These are phyloP conservation scores for Lichina pygmaea DNA, from an alignment of 495 filamentous ascomycete genomes.

Conservation along the genomic window DNA sequence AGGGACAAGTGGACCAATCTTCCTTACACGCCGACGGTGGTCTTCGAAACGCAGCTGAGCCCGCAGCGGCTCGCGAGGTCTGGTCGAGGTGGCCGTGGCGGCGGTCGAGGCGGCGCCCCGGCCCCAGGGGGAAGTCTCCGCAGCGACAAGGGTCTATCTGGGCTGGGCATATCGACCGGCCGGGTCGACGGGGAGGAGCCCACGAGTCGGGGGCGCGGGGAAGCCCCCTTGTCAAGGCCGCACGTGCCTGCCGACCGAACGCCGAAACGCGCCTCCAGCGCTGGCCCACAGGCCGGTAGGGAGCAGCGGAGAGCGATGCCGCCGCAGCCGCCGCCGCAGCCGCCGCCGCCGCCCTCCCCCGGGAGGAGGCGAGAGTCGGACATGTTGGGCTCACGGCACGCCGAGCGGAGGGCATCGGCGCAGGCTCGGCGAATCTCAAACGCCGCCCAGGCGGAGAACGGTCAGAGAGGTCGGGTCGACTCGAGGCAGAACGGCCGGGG, in stretches of 20 bases:
- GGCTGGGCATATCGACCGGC: constrained; percentile 8
- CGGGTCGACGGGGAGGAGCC: neutral
- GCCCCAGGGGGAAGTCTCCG: constrained; percentile 22
- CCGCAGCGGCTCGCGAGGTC: constrained; percentile 13
- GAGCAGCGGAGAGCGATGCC: constrained; percentile 17
- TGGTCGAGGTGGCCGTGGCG: constrained; percentile 29
- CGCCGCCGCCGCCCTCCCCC: constrained; percentile 3
- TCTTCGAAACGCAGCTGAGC: constrained; percentile 62
- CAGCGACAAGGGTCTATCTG: constrained; percentile 12
- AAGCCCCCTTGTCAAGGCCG: constrained; percentile 8
- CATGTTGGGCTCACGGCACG: neutral
- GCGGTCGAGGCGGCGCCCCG: constrained; percentile 23
- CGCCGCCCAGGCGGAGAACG: constrained; percentile 10
- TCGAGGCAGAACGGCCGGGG: neutral
- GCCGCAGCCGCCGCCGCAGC: too few species aligned
- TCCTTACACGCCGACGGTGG: constrained; percentile 45
- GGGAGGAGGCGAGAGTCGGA: neutral
- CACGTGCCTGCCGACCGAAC: neutral
- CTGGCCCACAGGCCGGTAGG: constrained; percentile 12
- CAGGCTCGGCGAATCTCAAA: constrained; percentile 8
- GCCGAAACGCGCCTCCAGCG: constrained; percentile 18
- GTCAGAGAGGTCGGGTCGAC: constrained; percentile 1
- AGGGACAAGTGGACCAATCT: constrained; percentile 52
- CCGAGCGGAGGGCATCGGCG: constrained; percentile 1
- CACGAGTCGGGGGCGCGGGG: constrained; percentile 7